phyloP scores from a whole-genome alignment of 2,329 filamentous ascomycete species.

The Cucurbitaria berberidis region DNA sequence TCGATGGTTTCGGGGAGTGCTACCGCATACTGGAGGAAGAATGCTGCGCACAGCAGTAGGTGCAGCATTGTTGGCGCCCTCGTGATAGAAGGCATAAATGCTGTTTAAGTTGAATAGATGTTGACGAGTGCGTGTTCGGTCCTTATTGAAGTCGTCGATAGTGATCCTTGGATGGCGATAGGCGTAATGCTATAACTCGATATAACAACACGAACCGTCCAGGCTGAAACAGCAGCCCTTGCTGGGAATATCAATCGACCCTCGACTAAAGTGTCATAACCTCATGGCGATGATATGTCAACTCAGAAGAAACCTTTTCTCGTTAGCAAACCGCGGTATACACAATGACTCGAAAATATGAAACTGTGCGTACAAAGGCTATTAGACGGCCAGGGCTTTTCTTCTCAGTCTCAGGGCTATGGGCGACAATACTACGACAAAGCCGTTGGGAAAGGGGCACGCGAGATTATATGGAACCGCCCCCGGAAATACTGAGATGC shows the following conservation, averaged over 20 bases:
- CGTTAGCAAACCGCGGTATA: neutral
- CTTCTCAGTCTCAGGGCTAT: too few relatives aligned
- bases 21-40: conserved; percentile 27
- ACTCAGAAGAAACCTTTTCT: neutral
- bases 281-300: neutral
- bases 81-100: neutral
- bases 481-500: conserved; percentile 2
- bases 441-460: neutral
- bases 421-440: too few relatives aligned
- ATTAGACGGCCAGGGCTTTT: neutral
- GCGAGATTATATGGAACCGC: neutral
- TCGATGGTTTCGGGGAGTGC: conserved; percentile 59
- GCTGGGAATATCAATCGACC: neutral
- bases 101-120: neutral
- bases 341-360: neutral
- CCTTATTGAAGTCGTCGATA: conserved; percentile 1
- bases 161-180: neutral
- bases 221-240: neutral
- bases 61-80: conserved; percentile 21
- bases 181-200: conserved; percentile 4
- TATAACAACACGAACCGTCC: neutral
- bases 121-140: conserved; percentile 1
- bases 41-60: conserved; percentile 30
- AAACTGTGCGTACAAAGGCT: neutral
- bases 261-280: conserved; percentile 4